Evolutionary conservation across 257 asterid genomes (phyloP), one percentile per base, ranked within the genome.

Genomic region (Penstemon barbatus): DNA sequence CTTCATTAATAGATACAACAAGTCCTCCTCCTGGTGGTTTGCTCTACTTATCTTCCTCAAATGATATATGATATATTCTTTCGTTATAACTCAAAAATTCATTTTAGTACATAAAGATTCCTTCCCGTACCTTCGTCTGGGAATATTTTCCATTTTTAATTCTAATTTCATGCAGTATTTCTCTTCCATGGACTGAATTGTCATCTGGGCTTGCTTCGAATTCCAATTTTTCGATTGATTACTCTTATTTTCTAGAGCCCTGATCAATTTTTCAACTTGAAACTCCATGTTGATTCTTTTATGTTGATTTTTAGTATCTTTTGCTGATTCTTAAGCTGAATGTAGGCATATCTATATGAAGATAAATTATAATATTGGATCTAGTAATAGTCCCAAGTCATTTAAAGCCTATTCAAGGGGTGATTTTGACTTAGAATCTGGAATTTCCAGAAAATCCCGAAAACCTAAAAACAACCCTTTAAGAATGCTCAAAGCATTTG

Each of bases 361-460:
- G 96, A 82, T 65, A 58, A 90, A 67, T 52, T 76, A 85, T 55
- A 71, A 97, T 64, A 75, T 81, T 69, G 93, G 77, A 58, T 73
- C 90, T 59, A 76, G 82, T 51, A 84, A 71, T 11, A 90, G 97
- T 52, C 96, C 98, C 18, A 88, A 90, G 78, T 86, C 97, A 33
- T 92, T 90, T 79, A 95, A 86, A 74, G 87, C 95, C 19, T 87
- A 90, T 75, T 86, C 84, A 13, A 84, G 95, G 75, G 84, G 83
- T 53, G 97, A 93, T 62, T 90, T 90, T 70, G 99, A 93, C 82
- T 74, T 90, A 15, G 97, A 93, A 85, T 84, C 97, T 19, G 99
- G 99, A 37, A 78, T 77, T 50, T 61, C 65, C 9, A 87, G 80
- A 75, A 85, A 76, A 78, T 73, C 91, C 65, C 40, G 96, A 68